Evolutionary conservation across 78 protist genomes (phyloP).

Genomic region (Speleostelium caveatum): DNA sequence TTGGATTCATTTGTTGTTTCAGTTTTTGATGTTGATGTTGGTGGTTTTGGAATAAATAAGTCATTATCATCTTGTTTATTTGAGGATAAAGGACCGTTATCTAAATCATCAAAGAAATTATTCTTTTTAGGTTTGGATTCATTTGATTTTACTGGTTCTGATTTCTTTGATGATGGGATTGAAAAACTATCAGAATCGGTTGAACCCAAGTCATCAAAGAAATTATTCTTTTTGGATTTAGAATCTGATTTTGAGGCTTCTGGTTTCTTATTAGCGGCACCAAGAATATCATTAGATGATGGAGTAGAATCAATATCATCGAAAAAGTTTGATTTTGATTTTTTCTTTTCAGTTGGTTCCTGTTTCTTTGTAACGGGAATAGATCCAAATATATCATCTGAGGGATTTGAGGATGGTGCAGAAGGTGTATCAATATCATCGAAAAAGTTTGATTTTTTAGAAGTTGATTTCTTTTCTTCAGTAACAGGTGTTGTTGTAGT

Average conservation of each 20-base stretch:
- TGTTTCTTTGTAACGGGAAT: background rate
- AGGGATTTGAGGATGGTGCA: background rate
- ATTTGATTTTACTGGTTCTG: background rate
- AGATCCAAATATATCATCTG: constrained; percentile 12
- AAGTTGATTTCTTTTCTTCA: constrained; percentile 29
- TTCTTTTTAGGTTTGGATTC: constrained; percentile 34
- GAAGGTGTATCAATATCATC: constrained; percentile 28
- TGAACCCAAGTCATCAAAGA: constrained; percentile 6
- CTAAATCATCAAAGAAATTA: constrained; percentile 12
- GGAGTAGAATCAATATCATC: constrained; percentile 5
- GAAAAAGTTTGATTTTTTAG: constrained; percentile 35
- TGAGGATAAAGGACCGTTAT: background rate
- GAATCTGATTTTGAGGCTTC: background rate
- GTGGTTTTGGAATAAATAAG: constrained; percentile 18
- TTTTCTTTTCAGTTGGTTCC: constrained; percentile 19
- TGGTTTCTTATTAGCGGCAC: background rate
- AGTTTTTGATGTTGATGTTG: background rate
- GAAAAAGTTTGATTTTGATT: constrained; percentile 1
- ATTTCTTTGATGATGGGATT: background rate
- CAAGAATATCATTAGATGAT: constrained; percentile 13
- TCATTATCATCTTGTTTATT: background rate
- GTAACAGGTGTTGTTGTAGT: background rate
- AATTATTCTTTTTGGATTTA: constrained; percentile 1
- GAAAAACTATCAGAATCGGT: background rate
- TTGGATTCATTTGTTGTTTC: background rate